Percentiles rank a stretch among this genome's conserved stretches.
These are phyloP conservation scores for Colletotrichum paranaense DNA, from an alignment of 2,329 filamentous ascomycete species.

Conservation along the genomic window DNA sequence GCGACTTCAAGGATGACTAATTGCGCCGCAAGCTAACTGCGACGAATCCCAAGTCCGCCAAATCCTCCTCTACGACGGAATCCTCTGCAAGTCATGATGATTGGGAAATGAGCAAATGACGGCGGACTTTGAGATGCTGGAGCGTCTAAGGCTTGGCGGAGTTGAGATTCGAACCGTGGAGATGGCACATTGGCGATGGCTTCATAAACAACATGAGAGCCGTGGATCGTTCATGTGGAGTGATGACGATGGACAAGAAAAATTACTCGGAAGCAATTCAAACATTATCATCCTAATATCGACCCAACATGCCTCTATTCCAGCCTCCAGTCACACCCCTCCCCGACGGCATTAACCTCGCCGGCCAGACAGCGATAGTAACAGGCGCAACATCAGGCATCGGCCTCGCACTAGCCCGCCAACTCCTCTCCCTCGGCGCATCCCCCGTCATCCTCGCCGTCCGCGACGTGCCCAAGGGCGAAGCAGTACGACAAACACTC, in stretches of 20 bases:
- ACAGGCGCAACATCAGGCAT: slow-evolving; percentile 57
- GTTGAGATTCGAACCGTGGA: not conserved
- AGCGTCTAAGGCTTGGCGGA: not conserved
- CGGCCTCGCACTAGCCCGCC: slow-evolving; percentile 50
- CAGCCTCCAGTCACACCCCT: slow-evolving; percentile 1
- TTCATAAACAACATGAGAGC: not conserved
- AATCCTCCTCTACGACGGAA: not conserved
- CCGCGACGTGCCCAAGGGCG: slow-evolving; percentile 44
- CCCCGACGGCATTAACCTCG: slow-evolving; percentile 27
- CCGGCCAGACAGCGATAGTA: slow-evolving; percentile 48
- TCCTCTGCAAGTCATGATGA: not conserved
- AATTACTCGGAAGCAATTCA: not conserved
- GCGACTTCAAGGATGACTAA: not conserved
- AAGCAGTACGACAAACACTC: slow-evolving; percentile 36
- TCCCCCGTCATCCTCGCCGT: slow-evolving; percentile 55
- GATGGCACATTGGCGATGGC: not conserved
- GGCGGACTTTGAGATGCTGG: not conserved
- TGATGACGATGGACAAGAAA: not conserved
- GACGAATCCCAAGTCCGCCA: slow-evolving; percentile 8
- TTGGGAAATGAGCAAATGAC: not conserved
- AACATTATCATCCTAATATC: not conserved
- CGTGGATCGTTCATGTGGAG: not conserved
- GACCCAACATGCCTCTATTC: not conserved
- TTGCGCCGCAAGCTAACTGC: not conserved
- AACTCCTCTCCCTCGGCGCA: slow-evolving; percentile 48